A percentile compares a stretch with the other conserved stretches of the same genome.
These are phyloP conservation scores for Aspergillus pseudonomiae DNA, from an alignment of 2,329 filamentous ascomycete species.

Conservation along the genomic window DNA sequence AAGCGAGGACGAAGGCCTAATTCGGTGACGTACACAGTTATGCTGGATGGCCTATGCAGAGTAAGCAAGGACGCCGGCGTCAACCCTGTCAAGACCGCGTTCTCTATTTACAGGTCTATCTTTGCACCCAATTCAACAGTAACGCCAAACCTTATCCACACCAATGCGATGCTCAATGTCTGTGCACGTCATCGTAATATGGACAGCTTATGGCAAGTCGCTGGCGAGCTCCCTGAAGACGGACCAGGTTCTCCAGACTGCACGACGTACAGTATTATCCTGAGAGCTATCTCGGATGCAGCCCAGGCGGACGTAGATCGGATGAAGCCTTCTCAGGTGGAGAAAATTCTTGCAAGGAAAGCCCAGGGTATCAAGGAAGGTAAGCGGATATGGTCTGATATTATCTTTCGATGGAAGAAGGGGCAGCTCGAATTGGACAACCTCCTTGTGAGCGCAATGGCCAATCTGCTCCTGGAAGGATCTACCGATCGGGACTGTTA, in stretches of 20 bases:
- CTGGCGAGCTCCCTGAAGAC: conserved; percentile 68
- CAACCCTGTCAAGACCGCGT: conserved; percentile 67
- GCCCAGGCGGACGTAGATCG: conserved; percentile 36
- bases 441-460: conserved; percentile 78
- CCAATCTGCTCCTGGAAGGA: conserved; percentile 70
- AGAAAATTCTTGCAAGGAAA: conserved; percentile 32
- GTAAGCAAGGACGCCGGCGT: conserved; percentile 56
- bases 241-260: conserved; percentile 67
- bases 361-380: conserved; percentile 62
- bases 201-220: conserved; percentile 78
- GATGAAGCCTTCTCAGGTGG: conserved; percentile 33
- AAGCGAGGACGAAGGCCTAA: conserved; percentile 83
- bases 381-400: conserved; percentile 77
- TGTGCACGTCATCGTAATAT: conserved; percentile 75
- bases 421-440: conserved; percentile 76
- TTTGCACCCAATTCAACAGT: conserved; percentile 64
- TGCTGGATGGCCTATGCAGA: conserved; percentile 73
- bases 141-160: conserved; percentile 76
- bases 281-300: conserved; percentile 70
- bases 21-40: conserved; percentile 78
- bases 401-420: conserved; percentile 73
- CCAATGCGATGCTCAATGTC: conserved; percentile 84
- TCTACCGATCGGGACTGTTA: conserved; percentile 64
- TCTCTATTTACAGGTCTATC: conserved; percentile 78
- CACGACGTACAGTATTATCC: conserved; percentile 78